Percentiles rank a stretch among this genome's conserved stretches.
Evolutionary conservation across 176 grass and related monocot genomes (phyloP).

Genomic region (Eragrostis nindensis): DNA sequence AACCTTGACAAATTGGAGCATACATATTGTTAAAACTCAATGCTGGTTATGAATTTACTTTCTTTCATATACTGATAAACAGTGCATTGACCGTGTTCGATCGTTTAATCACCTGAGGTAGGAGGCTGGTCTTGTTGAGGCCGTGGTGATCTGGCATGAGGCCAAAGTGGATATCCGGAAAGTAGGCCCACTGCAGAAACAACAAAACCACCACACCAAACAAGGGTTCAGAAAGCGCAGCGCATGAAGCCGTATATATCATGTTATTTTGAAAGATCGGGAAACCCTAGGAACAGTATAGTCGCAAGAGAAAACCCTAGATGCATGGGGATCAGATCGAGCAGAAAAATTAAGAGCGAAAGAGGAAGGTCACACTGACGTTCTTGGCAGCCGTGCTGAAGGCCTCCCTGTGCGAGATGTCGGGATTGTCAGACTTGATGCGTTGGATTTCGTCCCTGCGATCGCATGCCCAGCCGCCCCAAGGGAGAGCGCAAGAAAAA

Average conservation of each 20-base stretch:
- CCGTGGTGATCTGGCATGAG: constrained; percentile 89
- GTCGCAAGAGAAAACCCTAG: constrained; percentile 25
- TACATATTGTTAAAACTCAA: not conserved
- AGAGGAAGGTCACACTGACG: constrained; percentile 63
- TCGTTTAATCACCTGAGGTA: constrained; percentile 61
- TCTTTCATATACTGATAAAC: not conserved
- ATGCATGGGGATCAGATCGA: not conserved
- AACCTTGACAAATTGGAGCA: not conserved
- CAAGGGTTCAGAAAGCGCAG: constrained; percentile 34
- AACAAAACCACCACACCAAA: constrained; percentile 44
- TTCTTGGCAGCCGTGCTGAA: constrained; percentile 99
- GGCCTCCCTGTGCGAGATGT: constrained; percentile 99
- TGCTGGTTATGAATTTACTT: not conserved
- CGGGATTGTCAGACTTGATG: constrained; percentile 99
- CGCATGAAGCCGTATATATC: constrained; percentile 3
- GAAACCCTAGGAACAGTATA: constrained; percentile 52
- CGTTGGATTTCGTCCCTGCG: constrained; percentile 99
- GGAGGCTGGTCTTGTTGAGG: constrained; percentile 72
- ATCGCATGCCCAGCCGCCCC: constrained; percentile 53
- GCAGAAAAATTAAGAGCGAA: not conserved
- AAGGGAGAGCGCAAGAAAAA: constrained; percentile 41
- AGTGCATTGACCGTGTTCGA: not conserved
- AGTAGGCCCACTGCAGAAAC: constrained; percentile 90
- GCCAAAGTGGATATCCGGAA: constrained; percentile 98
- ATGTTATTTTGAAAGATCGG: constrained; percentile 22